Percentiles rank a stretch among this genome's conserved stretches.
phyloP scores from a whole-genome alignment of 1,284 basidiomycete species.

The Vanrija pseudolonga region DNA sequence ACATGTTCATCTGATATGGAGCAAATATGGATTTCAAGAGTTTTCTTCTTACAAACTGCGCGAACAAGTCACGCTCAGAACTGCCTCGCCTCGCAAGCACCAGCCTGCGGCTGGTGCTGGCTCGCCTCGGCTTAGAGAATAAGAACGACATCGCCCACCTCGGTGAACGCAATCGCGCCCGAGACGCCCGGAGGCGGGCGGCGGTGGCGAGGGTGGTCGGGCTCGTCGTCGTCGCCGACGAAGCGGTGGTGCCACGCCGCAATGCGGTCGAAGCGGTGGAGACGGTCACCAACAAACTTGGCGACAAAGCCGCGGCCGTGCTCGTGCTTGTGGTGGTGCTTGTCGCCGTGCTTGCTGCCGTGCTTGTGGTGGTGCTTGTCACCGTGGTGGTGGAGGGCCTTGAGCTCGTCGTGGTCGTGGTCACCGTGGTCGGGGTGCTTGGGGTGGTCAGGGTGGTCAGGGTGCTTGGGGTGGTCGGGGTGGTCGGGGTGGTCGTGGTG shows the following conservation, averaged over 20 bases:
- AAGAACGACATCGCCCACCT: constrained; percentile 26
- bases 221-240: background rate
- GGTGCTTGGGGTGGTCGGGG: background rate
- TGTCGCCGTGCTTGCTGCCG: background rate
- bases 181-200: constrained; percentile 26
- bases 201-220: constrained; percentile 9
- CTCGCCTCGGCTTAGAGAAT: constrained; percentile 11
- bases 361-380: background rate
- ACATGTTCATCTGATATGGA: too few relatives aligned
- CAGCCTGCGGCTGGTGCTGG: too few relatives aligned
- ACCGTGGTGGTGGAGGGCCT: background rate
- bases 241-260: constrained; percentile 3
- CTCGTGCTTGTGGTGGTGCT: background rate
- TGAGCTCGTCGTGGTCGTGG: background rate
- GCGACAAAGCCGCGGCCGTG: constrained; percentile 1
- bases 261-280: background rate
- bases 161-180: constrained; percentile 24
- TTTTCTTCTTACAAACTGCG: too few relatives aligned
- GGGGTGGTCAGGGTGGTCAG: background rate
- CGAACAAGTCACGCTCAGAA: too few relatives aligned
- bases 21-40: too few relatives aligned
- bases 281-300: background rate
- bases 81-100: too few relatives aligned
- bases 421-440: background rate
- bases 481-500: background rate